These are phyloP conservation scores for Brassica rapa DNA, from an alignment of 345 rosid species.

Conservation along the genomic window DNA sequence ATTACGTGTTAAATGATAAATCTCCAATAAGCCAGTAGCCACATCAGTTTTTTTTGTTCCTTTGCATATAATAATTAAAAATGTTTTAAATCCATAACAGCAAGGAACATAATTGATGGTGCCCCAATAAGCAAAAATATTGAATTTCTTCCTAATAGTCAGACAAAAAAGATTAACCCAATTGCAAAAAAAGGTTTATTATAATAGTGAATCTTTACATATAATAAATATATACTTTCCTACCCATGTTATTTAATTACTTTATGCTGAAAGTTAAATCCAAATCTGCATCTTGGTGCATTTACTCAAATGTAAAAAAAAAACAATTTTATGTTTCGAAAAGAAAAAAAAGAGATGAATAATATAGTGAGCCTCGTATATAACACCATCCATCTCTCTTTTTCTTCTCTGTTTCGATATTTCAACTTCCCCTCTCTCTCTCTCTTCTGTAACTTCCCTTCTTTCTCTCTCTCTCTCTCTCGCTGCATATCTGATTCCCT, in stretches of 20 bases:
- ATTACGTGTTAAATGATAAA: conserved; percentile 3
- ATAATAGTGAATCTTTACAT: conserved; percentile 22
- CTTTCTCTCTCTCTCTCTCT: conserved; percentile 28
- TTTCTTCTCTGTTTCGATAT: conserved; percentile 26
- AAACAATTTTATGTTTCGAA: neutral
- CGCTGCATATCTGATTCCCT: conserved; percentile 15
- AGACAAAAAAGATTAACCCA: neutral
- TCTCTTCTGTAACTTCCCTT: conserved; percentile 12
- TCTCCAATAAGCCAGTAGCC: conserved; percentile 1
- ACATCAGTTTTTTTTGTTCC: conserved; percentile 9
- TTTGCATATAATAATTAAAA: neutral
- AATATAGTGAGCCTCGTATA: conserved; percentile 32
- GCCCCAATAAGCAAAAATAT: neutral
- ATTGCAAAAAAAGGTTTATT: neutral
- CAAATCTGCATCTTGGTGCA: neutral
- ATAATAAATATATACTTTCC: neutral
- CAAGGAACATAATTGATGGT: neutral
- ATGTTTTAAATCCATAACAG: neutral
- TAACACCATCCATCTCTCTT: conserved; percentile 28
- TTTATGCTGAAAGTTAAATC: neutral
- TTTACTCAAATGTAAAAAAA: neutral
- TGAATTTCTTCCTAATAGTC: neutral
- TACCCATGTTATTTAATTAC: neutral
- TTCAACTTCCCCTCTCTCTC: conserved; percentile 36
- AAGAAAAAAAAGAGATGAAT: neutral